Base-by-base conservation (phyloP, 495 filamentous ascomycete species). In the Penicillium parvum region DNA sequence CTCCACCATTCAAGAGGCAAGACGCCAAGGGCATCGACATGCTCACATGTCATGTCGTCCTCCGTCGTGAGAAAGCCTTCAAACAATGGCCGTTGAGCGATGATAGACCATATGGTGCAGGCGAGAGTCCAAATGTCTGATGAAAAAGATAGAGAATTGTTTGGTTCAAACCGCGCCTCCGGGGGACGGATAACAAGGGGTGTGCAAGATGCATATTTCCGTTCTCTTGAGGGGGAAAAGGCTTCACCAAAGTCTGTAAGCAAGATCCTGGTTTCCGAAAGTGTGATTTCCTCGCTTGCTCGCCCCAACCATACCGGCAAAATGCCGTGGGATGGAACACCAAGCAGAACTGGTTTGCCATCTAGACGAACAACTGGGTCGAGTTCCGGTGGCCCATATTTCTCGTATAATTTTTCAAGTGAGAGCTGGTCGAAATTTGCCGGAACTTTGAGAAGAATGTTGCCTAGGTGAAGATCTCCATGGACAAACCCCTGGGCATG, bases 201-300 rank as follows among this genome's bases (percentile, higher is more conserved):
- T 8, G 57, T 61, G 39, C 48, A 56, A 33, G 58, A 66, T 14
- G 53, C 35, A 30, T 47, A 63, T 36, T 56, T 51, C 9, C 5
- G 18, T 45, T 66, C 52, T 38, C 52, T 21, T 25, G 52, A 20
- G 1, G 52, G 50, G 12, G 38, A 46, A 44, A 69, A 72, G 2
- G 66, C 55, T 72, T 61, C 53, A n/a, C 67, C 67, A 38, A 71
- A 65, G 33, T 71, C 69, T 20, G 47, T 22, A 37, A 73, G 60
- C 6, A 70, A 3, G 33, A 71, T 61, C 14, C 45, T 57, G 28
- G 57, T 43, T 46, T 55, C 57, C 40, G 53, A 1, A 20, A 53
- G 53, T 32, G 27, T 44, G 4, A 65, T 20, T 1, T 53, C 23
- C n/a, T 65, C 59, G 32, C 57, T 56, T 43, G 49, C 37, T 48